Conservation (phyloP, 1,139 yeast genomes). For the Zygoascus hellenicus region DNA sequence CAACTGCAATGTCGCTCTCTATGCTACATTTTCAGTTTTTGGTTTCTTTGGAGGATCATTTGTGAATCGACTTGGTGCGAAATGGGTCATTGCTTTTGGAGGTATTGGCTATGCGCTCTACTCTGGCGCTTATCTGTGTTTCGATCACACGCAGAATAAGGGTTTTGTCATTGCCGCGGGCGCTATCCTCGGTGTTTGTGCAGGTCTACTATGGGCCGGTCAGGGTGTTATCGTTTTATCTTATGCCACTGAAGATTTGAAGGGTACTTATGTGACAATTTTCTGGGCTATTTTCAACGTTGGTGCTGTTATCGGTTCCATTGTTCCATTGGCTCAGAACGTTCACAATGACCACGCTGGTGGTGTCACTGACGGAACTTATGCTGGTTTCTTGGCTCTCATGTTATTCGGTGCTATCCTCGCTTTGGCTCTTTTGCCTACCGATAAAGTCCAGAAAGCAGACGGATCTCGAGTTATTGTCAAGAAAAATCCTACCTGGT, state of each 20-base stretch:
- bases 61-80: constrained; percentile 49
- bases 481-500: constrained; percentile 43
- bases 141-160: constrained; percentile 42
- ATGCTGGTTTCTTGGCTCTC: constrained; percentile 50
- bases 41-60: constrained; percentile 60
- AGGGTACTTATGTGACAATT: constrained; percentile 48
- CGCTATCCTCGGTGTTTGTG: constrained; percentile 55
- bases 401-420: constrained; percentile 45
- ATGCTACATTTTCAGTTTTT: constrained; percentile 46
- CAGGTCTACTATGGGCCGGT: constrained; percentile 55
- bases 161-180: constrained; percentile 57
- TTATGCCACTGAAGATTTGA: constrained; percentile 50
- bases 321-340: constrained; percentile 24
- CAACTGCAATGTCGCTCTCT: constrained; percentile 50
- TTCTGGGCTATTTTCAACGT: constrained; percentile 62
- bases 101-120: constrained; percentile 54
- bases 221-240: constrained; percentile 55
- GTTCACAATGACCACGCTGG: constrained; percentile 28
- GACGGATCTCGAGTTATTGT: constrained; percentile 48
- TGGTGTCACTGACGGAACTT: constrained; percentile 49
- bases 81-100: constrained; percentile 46
- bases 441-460: constrained; percentile 45
- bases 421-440: constrained; percentile 47
- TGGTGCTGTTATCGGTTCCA: constrained; percentile 47
- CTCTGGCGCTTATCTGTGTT: constrained; percentile 47